These are phyloP conservation scores for Pseudonitzschia delicatissima DNA, from an alignment of 108 stramenopile genomes.

Conservation along the genomic window DNA sequence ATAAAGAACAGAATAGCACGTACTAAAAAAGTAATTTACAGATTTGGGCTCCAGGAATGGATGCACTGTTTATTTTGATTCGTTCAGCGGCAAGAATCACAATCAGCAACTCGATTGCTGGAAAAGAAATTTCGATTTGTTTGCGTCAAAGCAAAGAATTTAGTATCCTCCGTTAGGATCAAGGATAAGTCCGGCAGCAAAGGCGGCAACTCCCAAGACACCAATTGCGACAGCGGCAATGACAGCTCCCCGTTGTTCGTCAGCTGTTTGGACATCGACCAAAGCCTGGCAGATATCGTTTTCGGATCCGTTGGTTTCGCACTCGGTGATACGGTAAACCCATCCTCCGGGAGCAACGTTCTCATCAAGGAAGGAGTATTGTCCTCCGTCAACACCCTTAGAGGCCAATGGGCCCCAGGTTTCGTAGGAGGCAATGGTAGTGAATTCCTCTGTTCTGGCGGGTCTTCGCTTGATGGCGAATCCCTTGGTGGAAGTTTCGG, in stretches of 20 bases:
- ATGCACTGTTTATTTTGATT: no score
- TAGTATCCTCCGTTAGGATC: conserved; percentile 64
- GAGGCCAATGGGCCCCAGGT: conserved; percentile 76
- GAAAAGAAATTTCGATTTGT: no score
- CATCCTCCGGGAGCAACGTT: conserved; percentile 72
- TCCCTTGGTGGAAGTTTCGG: conserved; percentile 72
- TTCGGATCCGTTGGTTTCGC: conserved; percentile 59
- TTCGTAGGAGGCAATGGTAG: conserved; percentile 61
- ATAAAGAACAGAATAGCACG: no score
- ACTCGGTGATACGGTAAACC: conserved; percentile 87
- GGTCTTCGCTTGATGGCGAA: conserved; percentile 82
- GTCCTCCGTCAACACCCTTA: conserved; percentile 73
- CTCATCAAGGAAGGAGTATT: conserved; percentile 71
- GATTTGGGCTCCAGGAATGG: no score
- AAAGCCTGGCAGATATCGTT: conserved; percentile 84
- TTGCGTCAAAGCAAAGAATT: no score
- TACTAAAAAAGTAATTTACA: no score
- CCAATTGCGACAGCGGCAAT: conserved; percentile 78
- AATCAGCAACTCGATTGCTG: no score
- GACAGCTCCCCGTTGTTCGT: conserved; percentile 76
- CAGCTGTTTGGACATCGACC: conserved; percentile 85
- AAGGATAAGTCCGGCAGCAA: conserved; percentile 71
- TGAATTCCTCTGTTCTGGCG: conserved; percentile 76
- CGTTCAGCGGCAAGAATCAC: no score
- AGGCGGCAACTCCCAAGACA: conserved; percentile 50